A percentile compares a stretch with the other conserved stretches of the same genome.
Evolutionary conservation across 1,284 basidiomycete species (phyloP).

Genomic region (Tetrapyrgos nigripes): DNA sequence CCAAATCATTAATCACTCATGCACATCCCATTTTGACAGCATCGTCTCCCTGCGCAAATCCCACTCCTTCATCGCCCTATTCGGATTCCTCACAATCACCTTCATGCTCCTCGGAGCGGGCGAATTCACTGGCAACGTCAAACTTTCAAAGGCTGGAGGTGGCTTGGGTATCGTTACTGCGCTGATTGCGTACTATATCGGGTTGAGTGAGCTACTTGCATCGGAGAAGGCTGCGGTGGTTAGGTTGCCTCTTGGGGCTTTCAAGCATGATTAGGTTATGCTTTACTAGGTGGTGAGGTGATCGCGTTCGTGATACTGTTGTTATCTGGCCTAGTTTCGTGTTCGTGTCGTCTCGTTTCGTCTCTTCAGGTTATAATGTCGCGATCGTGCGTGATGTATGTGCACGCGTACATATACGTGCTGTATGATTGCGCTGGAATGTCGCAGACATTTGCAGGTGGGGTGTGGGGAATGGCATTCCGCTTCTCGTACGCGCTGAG

Average conservation of each 20-base stretch:
- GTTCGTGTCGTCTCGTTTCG: not conserved
- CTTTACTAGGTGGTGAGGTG: no score
- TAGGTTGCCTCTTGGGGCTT: slow-evolving; percentile 54
- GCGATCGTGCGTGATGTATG: no score
- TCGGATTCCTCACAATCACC: slow-evolving; percentile 75
- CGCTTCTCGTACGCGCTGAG: no score
- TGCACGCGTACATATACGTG: no score
- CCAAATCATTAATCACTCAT: no score
- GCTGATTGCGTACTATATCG: slow-evolving; percentile 73
- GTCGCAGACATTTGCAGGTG: no score
- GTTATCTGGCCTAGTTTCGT: not conserved
- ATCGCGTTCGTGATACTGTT: no score
- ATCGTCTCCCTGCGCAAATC: slow-evolving; percentile 72
- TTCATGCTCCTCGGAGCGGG: slow-evolving; percentile 64
- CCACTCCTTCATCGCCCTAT: slow-evolving; percentile 69
- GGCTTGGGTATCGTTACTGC: slow-evolving; percentile 74
- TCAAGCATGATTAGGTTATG: slow-evolving; percentile 24
- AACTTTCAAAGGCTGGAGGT: slow-evolving; percentile 42
- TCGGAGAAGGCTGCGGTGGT: slow-evolving; percentile 54
- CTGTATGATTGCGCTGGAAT: no score
- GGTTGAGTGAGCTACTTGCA: slow-evolving; percentile 62
- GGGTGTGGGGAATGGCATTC: no score
- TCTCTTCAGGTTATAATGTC: no score
- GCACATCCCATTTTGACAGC: slow-evolving; percentile 37
- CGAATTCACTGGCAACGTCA: slow-evolving; percentile 38